Evolutionary conservation across 768 basidiomycete genomes (phyloP).

Genomic region (Tylopilus felleus): DNA sequence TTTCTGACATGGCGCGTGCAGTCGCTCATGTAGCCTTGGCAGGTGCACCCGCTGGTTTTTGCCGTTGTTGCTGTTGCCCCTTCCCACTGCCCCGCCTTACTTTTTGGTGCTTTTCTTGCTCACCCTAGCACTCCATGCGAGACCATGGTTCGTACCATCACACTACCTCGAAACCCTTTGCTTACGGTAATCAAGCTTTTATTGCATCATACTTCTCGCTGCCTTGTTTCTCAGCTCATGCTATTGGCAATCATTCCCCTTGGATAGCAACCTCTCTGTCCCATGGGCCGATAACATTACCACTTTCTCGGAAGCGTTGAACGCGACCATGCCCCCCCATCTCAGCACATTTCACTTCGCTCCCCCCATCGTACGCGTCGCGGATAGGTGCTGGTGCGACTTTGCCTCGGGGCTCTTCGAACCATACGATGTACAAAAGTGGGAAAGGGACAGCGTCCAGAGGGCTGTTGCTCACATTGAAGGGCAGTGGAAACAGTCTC

Average conservation of each 20-base stretch:
- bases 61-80: slow-evolving; percentile 68
- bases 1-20: neutral
- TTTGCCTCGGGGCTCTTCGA: slow-evolving; percentile 66
- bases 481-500: slow-evolving; percentile 23
- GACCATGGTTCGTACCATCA: slow-evolving; percentile 64
- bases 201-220: slow-evolving; percentile 78
- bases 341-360: slow-evolving; percentile 38
- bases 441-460: slow-evolving; percentile 67
- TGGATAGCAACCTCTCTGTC: slow-evolving; percentile 55
- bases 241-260: slow-evolving; percentile 82
- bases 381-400: slow-evolving; percentile 88
- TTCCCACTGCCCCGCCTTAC: slow-evolving; percentile 78
- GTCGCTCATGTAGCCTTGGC: neutral
- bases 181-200: slow-evolving; percentile 53
- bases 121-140: slow-evolving; percentile 75
- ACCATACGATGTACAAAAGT: slow-evolving; percentile 70
- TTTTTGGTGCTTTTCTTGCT: slow-evolving; percentile 76
- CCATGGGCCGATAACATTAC: slow-evolving; percentile 72
- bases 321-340: slow-evolving; percentile 40
- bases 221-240: slow-evolving; percentile 87
- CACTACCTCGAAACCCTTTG: neutral
- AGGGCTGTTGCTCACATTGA: slow-evolving; percentile 39
- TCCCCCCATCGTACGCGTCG: slow-evolving; percentile 59
- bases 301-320: slow-evolving; percentile 67
- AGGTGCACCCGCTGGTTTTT: slow-evolving; percentile 90